Evolutionary conservation across 306 rosid genomes (phyloP).

Genomic region (Inga leiocalycina): DNA sequence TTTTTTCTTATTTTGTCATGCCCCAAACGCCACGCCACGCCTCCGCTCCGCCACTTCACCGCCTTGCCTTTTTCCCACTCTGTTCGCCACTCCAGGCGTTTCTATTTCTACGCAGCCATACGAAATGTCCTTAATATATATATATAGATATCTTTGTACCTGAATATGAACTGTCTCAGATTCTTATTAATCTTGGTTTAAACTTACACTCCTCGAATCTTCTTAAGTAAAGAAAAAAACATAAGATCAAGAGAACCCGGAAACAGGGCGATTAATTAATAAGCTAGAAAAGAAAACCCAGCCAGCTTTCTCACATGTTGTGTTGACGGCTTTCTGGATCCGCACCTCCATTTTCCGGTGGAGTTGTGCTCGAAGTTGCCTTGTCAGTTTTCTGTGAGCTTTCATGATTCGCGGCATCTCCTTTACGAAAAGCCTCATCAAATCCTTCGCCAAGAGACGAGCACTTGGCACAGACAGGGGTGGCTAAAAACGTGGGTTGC

Average conservation of each 20-base stretch:
- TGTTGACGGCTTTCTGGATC: conserved; percentile 21
- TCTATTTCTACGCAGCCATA: too few species aligned
- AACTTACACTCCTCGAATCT: conserved; percentile 5
- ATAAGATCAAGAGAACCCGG: neutral
- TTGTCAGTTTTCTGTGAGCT: conserved; percentile 23
- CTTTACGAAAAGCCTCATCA: neutral
- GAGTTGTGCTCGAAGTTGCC: neutral
- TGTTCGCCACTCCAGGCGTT: neutral
- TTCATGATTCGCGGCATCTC: neutral
- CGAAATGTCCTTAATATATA: too few species aligned
- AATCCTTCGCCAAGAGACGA: conserved; percentile 10
- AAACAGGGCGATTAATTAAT: neutral
- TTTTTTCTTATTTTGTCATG: neutral
- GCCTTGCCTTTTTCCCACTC: neutral
- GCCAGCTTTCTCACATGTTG: conserved; percentile 28
- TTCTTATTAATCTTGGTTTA: neutral
- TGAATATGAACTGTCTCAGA: neutral
- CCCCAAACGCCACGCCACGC: neutral
- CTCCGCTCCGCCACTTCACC: neutral
- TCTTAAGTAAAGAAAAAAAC: neutral
- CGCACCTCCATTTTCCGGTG: conserved; percentile 24
- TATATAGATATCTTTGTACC: too few species aligned
- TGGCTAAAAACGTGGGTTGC: conserved; percentile 79
- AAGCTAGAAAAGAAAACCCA: neutral
- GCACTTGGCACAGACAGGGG: conserved; percentile 44